These are phyloP conservation scores for Ananas comosus DNA, from an alignment of 176 grass and related monocot genomes.

Conservation along the genomic window DNA sequence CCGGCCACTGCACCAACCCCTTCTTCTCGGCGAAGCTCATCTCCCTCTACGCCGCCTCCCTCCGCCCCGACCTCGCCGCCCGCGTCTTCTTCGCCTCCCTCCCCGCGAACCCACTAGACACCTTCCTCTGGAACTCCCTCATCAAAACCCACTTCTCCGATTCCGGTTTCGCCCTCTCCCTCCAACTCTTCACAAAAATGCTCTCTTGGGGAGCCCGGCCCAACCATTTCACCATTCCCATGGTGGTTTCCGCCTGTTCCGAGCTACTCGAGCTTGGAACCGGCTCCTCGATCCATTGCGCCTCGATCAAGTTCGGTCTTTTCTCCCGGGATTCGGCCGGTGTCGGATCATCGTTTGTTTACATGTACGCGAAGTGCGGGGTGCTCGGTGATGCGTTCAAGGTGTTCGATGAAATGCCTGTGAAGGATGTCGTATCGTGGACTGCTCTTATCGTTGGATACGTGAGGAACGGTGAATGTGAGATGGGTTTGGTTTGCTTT, in stretches of 20 bases:
- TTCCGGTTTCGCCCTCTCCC: slow-evolving; percentile 23
- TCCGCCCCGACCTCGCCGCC: slow-evolving; percentile 28
- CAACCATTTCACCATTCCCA: slow-evolving; percentile 46
- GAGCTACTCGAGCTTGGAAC: slow-evolving; percentile 36
- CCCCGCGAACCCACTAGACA: slow-evolving; percentile 24
- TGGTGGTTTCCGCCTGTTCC: slow-evolving; percentile 40
- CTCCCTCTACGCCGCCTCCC: slow-evolving; percentile 41
- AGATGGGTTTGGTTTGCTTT: slow-evolving; percentile 25
- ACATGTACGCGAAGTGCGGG: slow-evolving; percentile 52
- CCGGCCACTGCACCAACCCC: slow-evolving; percentile 39
- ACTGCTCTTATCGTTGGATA: slow-evolving; percentile 55
- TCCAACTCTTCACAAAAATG: slow-evolving; percentile 38
- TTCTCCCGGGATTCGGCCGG: slow-evolving; percentile 29
- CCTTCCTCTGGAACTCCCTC: slow-evolving; percentile 73
- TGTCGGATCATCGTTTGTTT: slow-evolving; percentile 53
- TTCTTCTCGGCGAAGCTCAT: slow-evolving; percentile 63
- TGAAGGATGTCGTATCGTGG: slow-evolving; percentile 62
- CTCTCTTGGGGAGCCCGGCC: slow-evolving; percentile 29
- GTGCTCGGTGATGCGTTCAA: slow-evolving; percentile 20
- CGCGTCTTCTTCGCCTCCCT: slow-evolving; percentile 29
- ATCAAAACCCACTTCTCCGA: slow-evolving; percentile 41
- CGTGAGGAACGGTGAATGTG: slow-evolving; percentile 38
- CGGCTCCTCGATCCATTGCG: slow-evolving; percentile 46
- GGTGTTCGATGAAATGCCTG: slow-evolving; percentile 61
- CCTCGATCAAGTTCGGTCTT: slow-evolving; percentile 43